Percentiles rank a stretch among this genome's conserved stretches.
Conservation (phyloP, 1,284 basidiomycete genomes). For the Stygiomarasmius scandens region DNA sequence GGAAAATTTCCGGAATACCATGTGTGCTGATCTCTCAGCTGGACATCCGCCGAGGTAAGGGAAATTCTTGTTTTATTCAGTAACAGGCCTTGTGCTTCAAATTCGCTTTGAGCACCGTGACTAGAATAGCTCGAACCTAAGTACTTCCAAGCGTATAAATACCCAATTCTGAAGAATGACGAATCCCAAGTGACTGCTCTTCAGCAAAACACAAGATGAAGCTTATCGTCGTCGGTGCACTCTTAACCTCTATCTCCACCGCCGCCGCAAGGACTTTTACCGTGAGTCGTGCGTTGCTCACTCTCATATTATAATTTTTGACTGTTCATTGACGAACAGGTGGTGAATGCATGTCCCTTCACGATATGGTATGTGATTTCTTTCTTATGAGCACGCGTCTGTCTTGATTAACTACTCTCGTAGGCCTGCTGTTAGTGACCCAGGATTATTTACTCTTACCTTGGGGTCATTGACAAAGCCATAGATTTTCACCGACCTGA, state of each 20-base stretch:
- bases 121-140: too few relatives aligned
- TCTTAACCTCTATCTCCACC: conserved; percentile 28
- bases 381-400: not conserved
- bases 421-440: conserved; percentile 38
- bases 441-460: not conserved
- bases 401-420: conserved; percentile 4
- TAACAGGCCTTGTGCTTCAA: not conserved
- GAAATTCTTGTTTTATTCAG: not conserved
- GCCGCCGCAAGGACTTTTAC: conserved; percentile 41
- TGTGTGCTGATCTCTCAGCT: not conserved
- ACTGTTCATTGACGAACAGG: conserved; percentile 24
- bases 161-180: too few relatives aligned
- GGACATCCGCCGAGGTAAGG: too few relatives aligned
- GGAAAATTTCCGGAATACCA: not conserved
- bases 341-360: conserved; percentile 46
- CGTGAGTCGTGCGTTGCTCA: conserved; percentile 17
- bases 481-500: conserved; percentile 45
- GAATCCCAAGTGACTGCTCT: not conserved
- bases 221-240: conserved; percentile 23
- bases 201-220: conserved; percentile 29
- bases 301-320: not conserved
- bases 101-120: not conserved
- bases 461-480: not conserved
- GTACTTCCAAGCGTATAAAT: too few relatives aligned
- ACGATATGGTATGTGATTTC: conserved; percentile 41